Evolutionary conservation across 164 flowering plant genomes (phyloP).

Genomic region (Euptelea pleiosperma): DNA sequence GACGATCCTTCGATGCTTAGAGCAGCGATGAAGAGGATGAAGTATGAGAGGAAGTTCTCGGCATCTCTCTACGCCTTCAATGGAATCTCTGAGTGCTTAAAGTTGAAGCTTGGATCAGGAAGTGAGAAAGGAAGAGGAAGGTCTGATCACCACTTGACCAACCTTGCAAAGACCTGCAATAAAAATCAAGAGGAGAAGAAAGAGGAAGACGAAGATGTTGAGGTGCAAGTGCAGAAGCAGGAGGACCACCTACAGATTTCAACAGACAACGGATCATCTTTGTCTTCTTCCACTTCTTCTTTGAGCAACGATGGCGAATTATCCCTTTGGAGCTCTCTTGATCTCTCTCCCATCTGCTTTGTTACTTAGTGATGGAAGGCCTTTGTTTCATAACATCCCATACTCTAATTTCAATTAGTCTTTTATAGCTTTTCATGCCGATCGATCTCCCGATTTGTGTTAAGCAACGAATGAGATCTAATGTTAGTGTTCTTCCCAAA

Average conservation of each 20-base stretch:
- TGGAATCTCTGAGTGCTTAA: conserved; percentile 58
- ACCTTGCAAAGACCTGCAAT: background rate
- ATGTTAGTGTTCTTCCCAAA: background rate
- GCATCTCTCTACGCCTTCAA: conserved; percentile 63
- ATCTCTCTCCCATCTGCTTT: conserved; percentile 47
- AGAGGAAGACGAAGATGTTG: conserved; percentile 6
- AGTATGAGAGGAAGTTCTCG: conserved; percentile 58
- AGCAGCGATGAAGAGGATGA: conserved; percentile 47
- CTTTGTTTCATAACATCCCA: background rate
- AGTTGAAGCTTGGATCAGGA: conserved; percentile 18
- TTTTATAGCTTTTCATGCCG: background rate
- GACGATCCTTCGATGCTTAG: conserved; percentile 29
- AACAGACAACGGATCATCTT: conserved; percentile 10
- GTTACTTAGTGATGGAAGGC: conserved; percentile 11
- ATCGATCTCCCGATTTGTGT: background rate
- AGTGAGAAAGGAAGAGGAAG: background rate
- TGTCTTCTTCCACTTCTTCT: conserved; percentile 11
- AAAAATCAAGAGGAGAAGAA: conserved; percentile 1
- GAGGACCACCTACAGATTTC: conserved; percentile 7
- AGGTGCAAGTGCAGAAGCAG: conserved; percentile 2
- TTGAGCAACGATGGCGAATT: conserved; percentile 34
- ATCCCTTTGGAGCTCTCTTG: conserved; percentile 58
- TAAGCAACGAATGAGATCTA: background rate
- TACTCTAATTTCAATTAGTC: background rate
- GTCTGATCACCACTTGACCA: conserved; percentile 1